Evolutionary conservation across 345 rosid species (phyloP), one percentile per base, ranked within the genome.

Genomic region (Boechera divaricarpa): DNA sequence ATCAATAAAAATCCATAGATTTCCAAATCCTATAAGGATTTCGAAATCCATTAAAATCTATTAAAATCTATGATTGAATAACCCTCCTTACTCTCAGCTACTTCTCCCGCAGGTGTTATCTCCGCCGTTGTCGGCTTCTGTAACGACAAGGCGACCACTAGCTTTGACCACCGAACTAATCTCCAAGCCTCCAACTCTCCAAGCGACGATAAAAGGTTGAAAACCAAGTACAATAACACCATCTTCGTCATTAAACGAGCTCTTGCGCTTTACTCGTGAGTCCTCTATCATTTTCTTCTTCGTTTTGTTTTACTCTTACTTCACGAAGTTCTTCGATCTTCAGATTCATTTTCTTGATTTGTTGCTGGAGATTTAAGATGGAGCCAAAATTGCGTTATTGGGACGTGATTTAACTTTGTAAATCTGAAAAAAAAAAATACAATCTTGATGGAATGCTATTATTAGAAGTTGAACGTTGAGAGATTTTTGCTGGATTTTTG

Each of bases 191-290:
- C 16, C 16, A 16, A 16, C 16, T 16, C 16, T 16, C 16, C 16
- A 78, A 87, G 98, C 60, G 98, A 88, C 57, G 99, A 95, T 68
- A 82, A 70, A 81, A 86, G 99, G 86, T 90, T 95, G 65, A 92
- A 86, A 87, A 95, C 97, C 33, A 95, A 95, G 85, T 92, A 91
- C 78, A 85, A 87, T 53, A 89, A 91, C 80, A 98, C 99, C 79
- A 84, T 95, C 84, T 84, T 82, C 84, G 96, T 91, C 71, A 95
- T 95, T 70, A 83, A 52, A 77, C 77, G 99, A 87, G 90, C 99
- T 77, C 85, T 95, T 44, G 87, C 98, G 82, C 88, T 95, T 18
- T 95, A 93, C 85, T 86, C 94, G 98, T 92, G 63, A 83, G 97
- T 58, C 58, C 13, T 57, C 64, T 57, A 61, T 24, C 4, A 74